phyloP scores from a whole-genome alignment of 805 yeast species.

The Yarrowia deformans region DNA sequence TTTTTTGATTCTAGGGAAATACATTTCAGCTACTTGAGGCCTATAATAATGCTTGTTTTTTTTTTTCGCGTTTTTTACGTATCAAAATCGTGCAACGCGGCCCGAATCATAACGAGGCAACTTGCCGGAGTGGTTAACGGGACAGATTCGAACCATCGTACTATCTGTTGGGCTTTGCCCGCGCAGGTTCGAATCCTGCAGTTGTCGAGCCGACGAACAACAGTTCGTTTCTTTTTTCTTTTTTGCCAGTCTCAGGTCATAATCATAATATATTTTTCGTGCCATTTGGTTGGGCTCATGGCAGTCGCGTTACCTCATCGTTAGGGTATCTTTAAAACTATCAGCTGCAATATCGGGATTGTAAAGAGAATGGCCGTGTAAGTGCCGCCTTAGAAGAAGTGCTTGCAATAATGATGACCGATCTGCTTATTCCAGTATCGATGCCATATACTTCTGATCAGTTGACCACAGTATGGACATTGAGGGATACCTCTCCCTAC shows the following conservation, averaged over 20 bases:
- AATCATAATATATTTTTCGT: background rate
- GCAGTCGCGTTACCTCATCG: background rate
- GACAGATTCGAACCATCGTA: constrained; percentile 37
- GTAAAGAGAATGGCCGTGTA: too few species aligned
- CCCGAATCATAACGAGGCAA: background rate
- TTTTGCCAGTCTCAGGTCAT: background rate
- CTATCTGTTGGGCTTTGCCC: constrained; percentile 48
- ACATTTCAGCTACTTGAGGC: too few species aligned
- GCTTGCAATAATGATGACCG: too few species aligned
- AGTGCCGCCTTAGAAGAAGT: too few species aligned
- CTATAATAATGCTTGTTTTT: too few species aligned
- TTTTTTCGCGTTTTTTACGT: background rate
- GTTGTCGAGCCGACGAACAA: constrained; percentile 44
- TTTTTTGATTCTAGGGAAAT: too few species aligned
- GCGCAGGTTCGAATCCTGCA: constrained; percentile 52
- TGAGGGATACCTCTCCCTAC: too few species aligned
- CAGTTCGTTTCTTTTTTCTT: background rate
- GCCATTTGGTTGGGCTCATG: background rate
- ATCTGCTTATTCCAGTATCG: too few species aligned
- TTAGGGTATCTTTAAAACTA: too few species aligned
- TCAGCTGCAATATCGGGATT: too few species aligned
- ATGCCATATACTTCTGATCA: too few species aligned
- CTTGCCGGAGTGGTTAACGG: constrained; percentile 39
- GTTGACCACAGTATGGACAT: too few species aligned
- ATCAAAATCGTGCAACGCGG: background rate